Evolutionary conservation across 2,329 filamentous ascomycete genomes (phyloP), one percentile per base, ranked within the genome.

Genomic region (Rutstroemia sp.): DNA sequence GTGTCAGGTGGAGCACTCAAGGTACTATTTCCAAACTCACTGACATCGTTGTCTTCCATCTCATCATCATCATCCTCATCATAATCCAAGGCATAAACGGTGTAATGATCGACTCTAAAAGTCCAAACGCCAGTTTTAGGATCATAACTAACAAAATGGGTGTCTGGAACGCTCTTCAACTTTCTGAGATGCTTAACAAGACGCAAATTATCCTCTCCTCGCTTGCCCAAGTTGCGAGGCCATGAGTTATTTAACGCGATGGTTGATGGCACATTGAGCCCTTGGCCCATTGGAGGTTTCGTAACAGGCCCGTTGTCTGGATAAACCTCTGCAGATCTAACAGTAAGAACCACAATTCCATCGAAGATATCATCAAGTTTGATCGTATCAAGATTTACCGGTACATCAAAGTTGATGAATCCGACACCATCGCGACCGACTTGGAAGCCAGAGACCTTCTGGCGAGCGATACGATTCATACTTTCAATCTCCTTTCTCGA

Each of bases 101-200:
- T 97, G 71, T 95, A 99, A 71, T 99, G 94, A 67, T 92, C 85
- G n/a, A 99, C 94, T 9, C 78, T 84, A 75, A 99, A 99, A 14
- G 82, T 82, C 95, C 95, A 99, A 48, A 88, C 81, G 52, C 92
- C 94, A 52, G 84, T 91, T 1, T 89, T 78, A 57, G 78, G 76
- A 61, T 95, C 81, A 71, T 96, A 99, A 65, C 79, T 78, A 64
- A 92, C 78, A 65, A 96, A 97, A 4, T 83, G 83, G 0, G 94
- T 97, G 69, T 89, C 86, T 8, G 76, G 75, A 39, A 96, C 90
- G 57, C 81, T 83, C 76, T 84, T 88, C 23, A 99, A 81, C 54
- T 89, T 86, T 59, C 87, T 83, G 56, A 96, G 74, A 71, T 99
- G 94, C 73, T 91, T 95, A 39, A 86, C 80, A 61, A 90, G 83